phyloP scores from a whole-genome alignment of 2,329 filamentous ascomycete genomes.

The Cercospora sp. region DNA sequence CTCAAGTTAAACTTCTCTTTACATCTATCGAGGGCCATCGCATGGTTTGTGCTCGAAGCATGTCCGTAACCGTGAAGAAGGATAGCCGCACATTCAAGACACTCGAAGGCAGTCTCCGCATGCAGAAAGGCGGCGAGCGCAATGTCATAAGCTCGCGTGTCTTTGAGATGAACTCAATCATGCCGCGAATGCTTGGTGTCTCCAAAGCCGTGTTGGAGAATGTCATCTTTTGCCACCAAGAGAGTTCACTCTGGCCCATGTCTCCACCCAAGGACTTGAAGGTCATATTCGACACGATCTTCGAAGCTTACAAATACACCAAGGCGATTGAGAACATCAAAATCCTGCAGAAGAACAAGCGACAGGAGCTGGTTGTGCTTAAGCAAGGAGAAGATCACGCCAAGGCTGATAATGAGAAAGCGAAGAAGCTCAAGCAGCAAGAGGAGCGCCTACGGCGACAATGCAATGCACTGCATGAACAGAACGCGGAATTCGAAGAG shows the following conservation, averaged over 20 bases:
- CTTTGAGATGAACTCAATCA: conserved; percentile 70
- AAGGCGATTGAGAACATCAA: conserved; percentile 97
- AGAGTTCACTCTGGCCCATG: conserved; percentile 96
- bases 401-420: conserved; percentile 82
- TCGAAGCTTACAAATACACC: conserved; percentile 94
- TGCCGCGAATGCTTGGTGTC: conserved; percentile 85
- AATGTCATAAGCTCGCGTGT: conserved; percentile 76
- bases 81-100: conserved; percentile 74
- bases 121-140: conserved; percentile 76
- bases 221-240: conserved; percentile 98
- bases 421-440: conserved; percentile 67
- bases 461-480: conserved; percentile 61
- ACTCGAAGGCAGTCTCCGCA: conserved; percentile 75
- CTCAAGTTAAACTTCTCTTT: conserved; percentile 89
- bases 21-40: conserved; percentile 73
- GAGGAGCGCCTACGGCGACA: conserved; percentile 61
- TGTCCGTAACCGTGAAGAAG: conserved; percentile 88
- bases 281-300: conserved; percentile 95
- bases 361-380: conserved; percentile 69
- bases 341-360: conserved; percentile 77
- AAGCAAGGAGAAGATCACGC: conserved; percentile 75
- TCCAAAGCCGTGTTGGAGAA: conserved; percentile 86
- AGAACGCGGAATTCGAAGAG: conserved; percentile 59
- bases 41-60: conserved; percentile 78
- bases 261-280: conserved; percentile 84